phyloP scores from a whole-genome alignment of 306 rosid genomes.

The Vigna hirtella region DNA sequence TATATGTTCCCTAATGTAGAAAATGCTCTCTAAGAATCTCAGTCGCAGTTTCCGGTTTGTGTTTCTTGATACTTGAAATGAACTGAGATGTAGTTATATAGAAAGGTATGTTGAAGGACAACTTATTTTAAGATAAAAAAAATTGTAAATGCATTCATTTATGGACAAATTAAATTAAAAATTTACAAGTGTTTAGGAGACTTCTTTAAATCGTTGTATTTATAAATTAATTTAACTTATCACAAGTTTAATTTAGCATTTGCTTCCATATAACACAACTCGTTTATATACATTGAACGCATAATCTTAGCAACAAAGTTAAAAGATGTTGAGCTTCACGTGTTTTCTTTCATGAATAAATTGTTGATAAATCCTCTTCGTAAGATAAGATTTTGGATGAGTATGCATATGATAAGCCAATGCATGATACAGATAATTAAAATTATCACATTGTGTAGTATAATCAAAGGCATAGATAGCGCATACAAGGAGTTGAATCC shows the following conservation, averaged over 20 bases:
- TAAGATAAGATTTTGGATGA: not conserved
- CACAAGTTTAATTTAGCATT: not conserved
- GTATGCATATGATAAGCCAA: not conserved
- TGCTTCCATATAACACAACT: not conserved
- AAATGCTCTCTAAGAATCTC: not conserved
- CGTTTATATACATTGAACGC: not conserved
- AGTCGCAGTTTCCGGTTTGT: not conserved
- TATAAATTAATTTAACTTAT: too few relatives aligned
- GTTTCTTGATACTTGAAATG: not conserved
- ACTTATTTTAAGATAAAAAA: too few relatives aligned
- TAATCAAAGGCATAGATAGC: not conserved
- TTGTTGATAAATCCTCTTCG: not conserved
- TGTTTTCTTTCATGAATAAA: not conserved
- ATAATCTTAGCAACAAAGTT: constrained; percentile 2
- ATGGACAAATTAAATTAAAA: too few relatives aligned
- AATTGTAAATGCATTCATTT: too few relatives aligned
- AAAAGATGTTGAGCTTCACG: not conserved
- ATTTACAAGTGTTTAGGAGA: too few relatives aligned
- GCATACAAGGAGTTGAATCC: not conserved
- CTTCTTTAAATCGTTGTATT: too few relatives aligned
- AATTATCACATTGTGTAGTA: not conserved
- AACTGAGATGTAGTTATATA: not conserved
- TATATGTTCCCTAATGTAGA: not conserved
- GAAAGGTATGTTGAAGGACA: too few relatives aligned
- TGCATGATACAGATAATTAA: too few relatives aligned